Percentiles rank a stretch among this genome's conserved stretches.
These are phyloP conservation scores for Candolleomyces efflorescens DNA, from an alignment of 768 basidiomycete species.

Conservation along the genomic window DNA sequence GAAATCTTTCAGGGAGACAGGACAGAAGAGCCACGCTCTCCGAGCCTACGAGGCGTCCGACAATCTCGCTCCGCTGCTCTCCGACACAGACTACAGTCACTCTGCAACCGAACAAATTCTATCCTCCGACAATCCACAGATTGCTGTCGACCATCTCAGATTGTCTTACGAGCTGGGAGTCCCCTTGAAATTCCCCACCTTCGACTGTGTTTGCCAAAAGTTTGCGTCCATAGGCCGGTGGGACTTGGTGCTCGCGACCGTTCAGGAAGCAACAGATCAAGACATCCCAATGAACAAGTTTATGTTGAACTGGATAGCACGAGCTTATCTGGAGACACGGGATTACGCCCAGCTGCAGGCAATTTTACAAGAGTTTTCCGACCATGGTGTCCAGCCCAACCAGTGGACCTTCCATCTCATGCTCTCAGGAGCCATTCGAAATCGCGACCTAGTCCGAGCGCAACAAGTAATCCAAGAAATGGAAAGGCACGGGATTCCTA, in stretches of 20 bases:
- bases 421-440: conserved; percentile 63
- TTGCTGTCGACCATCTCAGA: background rate
- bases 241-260: conserved; percentile 44
- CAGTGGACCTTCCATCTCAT: conserved; percentile 68
- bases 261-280: conserved; percentile 42
- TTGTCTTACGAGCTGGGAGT: background rate
- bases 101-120: background rate
- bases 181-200: background rate
- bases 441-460: conserved; percentile 56
- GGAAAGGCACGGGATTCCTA: conserved; percentile 49
- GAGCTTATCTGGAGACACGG: conserved; percentile 53
- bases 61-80: background rate
- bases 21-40: too few relatives aligned
- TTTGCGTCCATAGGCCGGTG: conserved; percentile 28
- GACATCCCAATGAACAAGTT: conserved; percentile 46
- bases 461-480: conserved; percentile 51
- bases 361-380: conserved; percentile 48
- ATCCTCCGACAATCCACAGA: background rate
- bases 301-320: conserved; percentile 68
- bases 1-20: too few relatives aligned
- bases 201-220: background rate
- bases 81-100: background rate
- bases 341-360: conserved; percentile 41
- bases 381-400: conserved; percentile 41
- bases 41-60: background rate